Evolutionary conservation across 495 filamentous ascomycete species (phyloP).

Genomic region (Acidiella bohemica): DNA sequence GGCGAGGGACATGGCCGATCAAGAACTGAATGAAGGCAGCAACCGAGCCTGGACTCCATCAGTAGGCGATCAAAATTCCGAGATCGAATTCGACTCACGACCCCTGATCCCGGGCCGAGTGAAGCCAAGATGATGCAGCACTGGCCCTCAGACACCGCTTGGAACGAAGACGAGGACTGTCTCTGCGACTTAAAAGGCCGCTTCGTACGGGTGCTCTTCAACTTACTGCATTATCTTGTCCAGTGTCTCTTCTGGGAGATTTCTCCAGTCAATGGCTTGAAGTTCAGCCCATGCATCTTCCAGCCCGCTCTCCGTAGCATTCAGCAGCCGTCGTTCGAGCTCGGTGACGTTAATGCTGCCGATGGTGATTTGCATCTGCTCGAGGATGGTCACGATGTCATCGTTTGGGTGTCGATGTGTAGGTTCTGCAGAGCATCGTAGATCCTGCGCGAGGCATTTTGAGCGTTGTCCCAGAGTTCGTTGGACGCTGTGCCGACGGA

Average conservation of each 20-base stretch:
- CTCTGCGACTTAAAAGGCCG: background rate
- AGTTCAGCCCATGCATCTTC: background rate
- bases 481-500: too few species aligned
- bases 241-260: background rate
- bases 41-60: background rate
- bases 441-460: too few species aligned
- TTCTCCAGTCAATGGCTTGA: background rate
- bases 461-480: too few species aligned
- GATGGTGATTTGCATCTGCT: background rate
- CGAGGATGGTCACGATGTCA: background rate
- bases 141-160: background rate
- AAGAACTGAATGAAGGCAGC: background rate
- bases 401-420: too few species aligned
- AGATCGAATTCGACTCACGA: background rate
- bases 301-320: background rate
- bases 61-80: too few species aligned
- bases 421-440: too few species aligned
- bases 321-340: background rate
- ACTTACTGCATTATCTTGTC: background rate
- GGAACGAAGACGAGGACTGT: background rate
- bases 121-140: background rate
- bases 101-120: background rate
- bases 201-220: constrained; percentile 1
- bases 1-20: background rate
- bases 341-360: background rate